These are phyloP conservation scores for Malassezia obtusa DNA, from an alignment of 1,284 basidiomycete species.

Conservation along the genomic window DNA sequence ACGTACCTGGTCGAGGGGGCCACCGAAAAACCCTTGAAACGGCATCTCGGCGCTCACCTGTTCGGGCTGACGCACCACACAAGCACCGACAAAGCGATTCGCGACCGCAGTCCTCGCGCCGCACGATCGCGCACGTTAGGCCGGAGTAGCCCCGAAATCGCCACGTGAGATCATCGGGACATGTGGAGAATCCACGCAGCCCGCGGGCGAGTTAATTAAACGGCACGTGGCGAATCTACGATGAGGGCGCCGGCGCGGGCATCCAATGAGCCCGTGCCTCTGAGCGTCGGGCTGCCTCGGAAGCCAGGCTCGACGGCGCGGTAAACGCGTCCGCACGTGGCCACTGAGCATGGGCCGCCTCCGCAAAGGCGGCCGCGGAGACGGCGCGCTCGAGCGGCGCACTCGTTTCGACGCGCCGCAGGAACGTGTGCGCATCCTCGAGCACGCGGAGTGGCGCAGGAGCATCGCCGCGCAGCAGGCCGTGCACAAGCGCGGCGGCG, in stretches of 20 bases:
- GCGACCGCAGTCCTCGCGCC: too few species aligned
- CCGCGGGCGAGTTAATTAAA: too few species aligned
- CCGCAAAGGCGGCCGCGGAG: slow-evolving; percentile 32
- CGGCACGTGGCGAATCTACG: too few species aligned
- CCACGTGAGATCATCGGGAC: too few species aligned
- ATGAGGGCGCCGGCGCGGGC: background rate
- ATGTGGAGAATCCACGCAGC: too few species aligned
- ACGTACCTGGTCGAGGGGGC: slow-evolving; percentile 2
- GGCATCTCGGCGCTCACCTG: background rate
- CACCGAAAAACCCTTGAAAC: background rate
- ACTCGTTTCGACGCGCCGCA: background rate
- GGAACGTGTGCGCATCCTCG: background rate
- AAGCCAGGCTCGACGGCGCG: background rate
- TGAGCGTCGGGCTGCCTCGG: background rate
- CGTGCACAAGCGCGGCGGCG: slow-evolving; percentile 4
- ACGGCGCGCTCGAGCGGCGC: slow-evolving; percentile 17
- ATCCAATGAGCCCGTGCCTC: background rate
- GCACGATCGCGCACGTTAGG: too few species aligned
- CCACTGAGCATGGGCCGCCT: slow-evolving; percentile 33
- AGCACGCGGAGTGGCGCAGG: background rate
- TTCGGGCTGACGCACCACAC: too few species aligned
- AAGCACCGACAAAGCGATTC: too few species aligned
- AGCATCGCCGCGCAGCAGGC: background rate
- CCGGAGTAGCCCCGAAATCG: too few species aligned
- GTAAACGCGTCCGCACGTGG: slow-evolving; percentile 50